Conservation (phyloP, 305 asterid genomes). For the Solanum hybrid region DNA sequence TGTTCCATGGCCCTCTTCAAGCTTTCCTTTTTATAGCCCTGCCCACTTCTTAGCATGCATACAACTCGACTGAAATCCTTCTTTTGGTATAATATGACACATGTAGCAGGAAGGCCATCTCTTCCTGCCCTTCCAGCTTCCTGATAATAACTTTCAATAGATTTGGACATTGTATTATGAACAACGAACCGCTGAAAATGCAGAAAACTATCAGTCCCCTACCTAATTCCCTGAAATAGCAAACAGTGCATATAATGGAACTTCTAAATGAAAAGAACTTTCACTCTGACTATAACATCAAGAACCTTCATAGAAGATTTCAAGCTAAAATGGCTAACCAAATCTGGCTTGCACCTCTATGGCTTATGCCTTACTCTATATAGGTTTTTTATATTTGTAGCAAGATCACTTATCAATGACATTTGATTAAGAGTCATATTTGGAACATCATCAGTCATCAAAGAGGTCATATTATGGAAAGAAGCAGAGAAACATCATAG, state of each 20-base stretch:
- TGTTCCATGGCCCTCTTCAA: constrained; percentile 82
- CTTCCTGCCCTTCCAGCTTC: constrained; percentile 99
- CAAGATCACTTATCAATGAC: background rate
- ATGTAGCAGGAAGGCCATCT: constrained; percentile 58
- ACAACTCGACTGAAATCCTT: constrained; percentile 92
- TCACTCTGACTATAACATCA: background rate
- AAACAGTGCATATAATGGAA: background rate
- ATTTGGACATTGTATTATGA: constrained; percentile 89
- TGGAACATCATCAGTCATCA: background rate
- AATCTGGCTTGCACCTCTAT: background rate
- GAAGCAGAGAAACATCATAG: constrained; percentile 3
- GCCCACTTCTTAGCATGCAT: constrained; percentile 88
- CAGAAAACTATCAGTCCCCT: constrained; percentile 1
- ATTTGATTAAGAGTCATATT: background rate
- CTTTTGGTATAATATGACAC: constrained; percentile 69
- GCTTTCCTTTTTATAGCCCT: constrained; percentile 46
- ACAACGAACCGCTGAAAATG: constrained; percentile 74
- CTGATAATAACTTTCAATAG: constrained; percentile 95
- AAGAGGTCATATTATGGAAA: background rate
- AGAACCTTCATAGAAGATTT: background rate
- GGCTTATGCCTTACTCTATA: background rate
- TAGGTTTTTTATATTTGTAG: background rate
- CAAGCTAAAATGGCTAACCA: background rate
- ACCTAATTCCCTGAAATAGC: background rate
- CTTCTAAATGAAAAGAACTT: background rate